Evolutionary conservation across 495 filamentous ascomycete species (phyloP), one percentile per base, ranked within the genome.

Genomic region (Viridothelium virens): DNA sequence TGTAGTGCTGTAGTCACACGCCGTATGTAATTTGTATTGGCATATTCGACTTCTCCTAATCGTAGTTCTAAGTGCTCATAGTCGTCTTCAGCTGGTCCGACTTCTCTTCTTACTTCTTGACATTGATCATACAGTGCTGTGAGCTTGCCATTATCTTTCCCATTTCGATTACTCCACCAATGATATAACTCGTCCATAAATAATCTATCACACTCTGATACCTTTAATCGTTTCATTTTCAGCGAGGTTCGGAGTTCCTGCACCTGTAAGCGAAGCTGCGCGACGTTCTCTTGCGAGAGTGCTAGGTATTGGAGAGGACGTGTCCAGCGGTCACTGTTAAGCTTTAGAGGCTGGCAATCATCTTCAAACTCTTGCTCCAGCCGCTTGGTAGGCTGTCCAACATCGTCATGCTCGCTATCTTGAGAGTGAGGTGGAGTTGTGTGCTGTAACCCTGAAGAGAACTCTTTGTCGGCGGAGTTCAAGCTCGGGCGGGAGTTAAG

Each of bases 121-220:
- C 53, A 59, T 59, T 59, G 25, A 9, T 36, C 31, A 36, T 59
- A 59, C 31, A 59, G 53, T 59, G 33, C 53, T 36, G 7, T 7
- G 36, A 59, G 53, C 31, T 18, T 59, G 53, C 18, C 53, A 18
- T 10, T 34, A 6, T 59, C 53, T 14, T 36, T 31, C 3, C 5
- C 36, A 7, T 14, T 7, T 7, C 53, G 25, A 59, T 36, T 59
- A 31, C 53, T 36, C 31, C 53, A 18, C 53, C 53, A 59, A 59
- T 31, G 53, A 14, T 59, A 59, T 36, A 59, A 36, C 31, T 59
- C 53, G 14, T 59, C 53, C 53, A 59, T 59, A 31, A 59, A 59
- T 7, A 3, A 14, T 59, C 53, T 33, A 36, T 59, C 53, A 18
- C 53, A 34, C 18, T 59, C 53, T 9, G 53, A 3, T 34, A 59